phyloP scores from a whole-genome alignment of 768 basidiomycete species.

The Leccinum longicurvipes region DNA sequence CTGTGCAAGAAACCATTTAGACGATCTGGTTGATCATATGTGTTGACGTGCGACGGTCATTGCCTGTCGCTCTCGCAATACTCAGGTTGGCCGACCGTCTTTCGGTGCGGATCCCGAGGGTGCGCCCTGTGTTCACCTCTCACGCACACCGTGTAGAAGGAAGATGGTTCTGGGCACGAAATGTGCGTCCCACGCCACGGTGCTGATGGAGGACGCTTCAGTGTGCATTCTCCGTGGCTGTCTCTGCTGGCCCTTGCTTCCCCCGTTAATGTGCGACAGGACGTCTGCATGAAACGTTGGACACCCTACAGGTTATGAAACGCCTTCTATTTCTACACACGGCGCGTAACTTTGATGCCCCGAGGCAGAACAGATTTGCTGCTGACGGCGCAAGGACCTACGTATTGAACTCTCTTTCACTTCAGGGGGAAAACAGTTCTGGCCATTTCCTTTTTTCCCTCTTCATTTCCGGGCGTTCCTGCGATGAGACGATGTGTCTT shows the following conservation, averaged over 20 bases:
- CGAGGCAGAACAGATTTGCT: slow-evolving; percentile 1
- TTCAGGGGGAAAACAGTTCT: not conserved
- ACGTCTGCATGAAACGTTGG: slow-evolving; percentile 6
- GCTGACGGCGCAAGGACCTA: not conserved
- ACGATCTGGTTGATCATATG: slow-evolving; percentile 3
- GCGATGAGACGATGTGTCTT: slow-evolving; percentile 12
- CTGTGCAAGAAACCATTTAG: slow-evolving; percentile 16
- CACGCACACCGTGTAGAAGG: slow-evolving; percentile 3
- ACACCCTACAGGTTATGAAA: slow-evolving; percentile 5
- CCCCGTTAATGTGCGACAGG: slow-evolving; percentile 13
- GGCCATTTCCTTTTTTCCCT: slow-evolving; percentile 1
- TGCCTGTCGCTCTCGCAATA: slow-evolving; percentile 6
- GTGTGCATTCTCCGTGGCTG: slow-evolving; percentile 5
- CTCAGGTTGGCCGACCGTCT: not conserved
- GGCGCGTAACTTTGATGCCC: slow-evolving; percentile 22
- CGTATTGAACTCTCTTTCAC: not conserved
- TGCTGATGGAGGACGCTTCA: slow-evolving; percentile 2
- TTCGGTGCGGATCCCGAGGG: slow-evolving; percentile 1
- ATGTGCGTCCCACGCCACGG: slow-evolving; percentile 1
- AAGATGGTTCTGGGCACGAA: not conserved
- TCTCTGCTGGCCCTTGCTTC: slow-evolving; percentile 7
- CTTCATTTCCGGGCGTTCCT: slow-evolving; percentile 23
- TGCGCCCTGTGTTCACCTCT: slow-evolving; percentile 8
- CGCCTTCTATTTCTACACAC: slow-evolving; percentile 21
- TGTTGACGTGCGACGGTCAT: slow-evolving; percentile 22